Percentiles rank a stretch among this genome's conserved stretches.
phyloP scores from a whole-genome alignment of 257 asterid species.

The Vinca minor region DNA sequence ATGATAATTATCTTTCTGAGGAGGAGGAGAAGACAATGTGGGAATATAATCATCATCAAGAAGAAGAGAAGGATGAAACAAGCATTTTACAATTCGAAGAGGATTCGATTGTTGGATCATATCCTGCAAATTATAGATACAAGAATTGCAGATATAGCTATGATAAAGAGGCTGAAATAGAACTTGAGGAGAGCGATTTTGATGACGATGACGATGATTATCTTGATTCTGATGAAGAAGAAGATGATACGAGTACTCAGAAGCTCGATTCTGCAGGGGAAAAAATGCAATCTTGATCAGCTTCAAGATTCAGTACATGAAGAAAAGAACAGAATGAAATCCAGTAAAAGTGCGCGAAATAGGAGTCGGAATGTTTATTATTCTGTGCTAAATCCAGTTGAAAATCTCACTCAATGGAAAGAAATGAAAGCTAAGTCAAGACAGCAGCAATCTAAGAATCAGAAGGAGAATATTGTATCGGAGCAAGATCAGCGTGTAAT shows the following conservation, averaged over 20 bases:
- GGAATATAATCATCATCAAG: constrained; percentile 31
- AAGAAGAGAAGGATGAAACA: constrained; percentile 21
- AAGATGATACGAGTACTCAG: constrained; percentile 8
- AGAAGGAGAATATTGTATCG: constrained; percentile 32
- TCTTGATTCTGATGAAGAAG: constrained; percentile 27
- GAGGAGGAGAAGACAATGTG: constrained; percentile 35
- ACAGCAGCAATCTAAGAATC: constrained; percentile 22
- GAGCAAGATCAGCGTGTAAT: constrained; percentile 18
- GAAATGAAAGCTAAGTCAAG: constrained; percentile 40
- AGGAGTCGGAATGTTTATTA: constrained; percentile 18
- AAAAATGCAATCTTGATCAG: constrained; percentile 1
- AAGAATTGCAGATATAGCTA: constrained; percentile 39
- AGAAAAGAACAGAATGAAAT: constrained; percentile 18
- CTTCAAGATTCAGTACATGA: constrained; percentile 1
- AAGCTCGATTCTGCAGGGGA: constrained; percentile 6
- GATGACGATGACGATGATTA: constrained; percentile 29
- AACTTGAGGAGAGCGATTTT: constrained; percentile 31
- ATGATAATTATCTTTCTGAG: constrained; percentile 23
- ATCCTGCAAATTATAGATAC: constrained; percentile 50
- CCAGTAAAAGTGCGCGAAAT: constrained; percentile 15
- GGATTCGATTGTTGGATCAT: constrained; percentile 17
- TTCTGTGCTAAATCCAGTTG: constrained; percentile 65
- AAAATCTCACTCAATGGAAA: constrained; percentile 67
- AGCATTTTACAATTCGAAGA: constrained; percentile 20
- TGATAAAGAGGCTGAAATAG: constrained; percentile 41